These are phyloP conservation scores for Phaeosphaeriaceae sp. DNA, from an alignment of 2,329 filamentous ascomycete species.

Conservation along the genomic window DNA sequence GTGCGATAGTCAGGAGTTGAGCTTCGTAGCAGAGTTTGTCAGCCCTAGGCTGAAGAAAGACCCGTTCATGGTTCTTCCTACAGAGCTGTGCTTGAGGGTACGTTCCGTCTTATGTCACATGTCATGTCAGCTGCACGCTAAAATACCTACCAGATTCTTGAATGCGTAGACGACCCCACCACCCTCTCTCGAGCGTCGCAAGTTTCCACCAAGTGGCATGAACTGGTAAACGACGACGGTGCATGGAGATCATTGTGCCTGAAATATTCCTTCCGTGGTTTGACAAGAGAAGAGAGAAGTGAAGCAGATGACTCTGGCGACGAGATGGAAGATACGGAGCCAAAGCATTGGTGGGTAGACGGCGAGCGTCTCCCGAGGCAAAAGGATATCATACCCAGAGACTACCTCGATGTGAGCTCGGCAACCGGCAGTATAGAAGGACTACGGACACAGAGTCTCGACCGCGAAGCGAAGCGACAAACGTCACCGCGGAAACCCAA, in stretches of 20 bases:
- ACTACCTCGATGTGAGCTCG: conserved; percentile 34
- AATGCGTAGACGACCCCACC: conserved; percentile 96
- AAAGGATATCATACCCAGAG: conserved; percentile 33
- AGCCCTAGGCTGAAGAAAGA: conserved; percentile 94
- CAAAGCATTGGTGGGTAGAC: conserved; percentile 33
- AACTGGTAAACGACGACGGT: conserved; percentile 93
- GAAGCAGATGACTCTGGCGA: conserved; percentile 34
- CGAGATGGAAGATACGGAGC: conserved; percentile 34
- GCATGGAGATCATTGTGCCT: conserved; percentile 98
- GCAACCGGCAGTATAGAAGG: conserved; percentile 56
- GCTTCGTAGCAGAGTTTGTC: conserved; percentile 95
- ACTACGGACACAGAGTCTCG: conserved; percentile 62
- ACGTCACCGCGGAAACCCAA: conserved; percentile 58
- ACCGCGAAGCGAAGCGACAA: conserved; percentile 54
- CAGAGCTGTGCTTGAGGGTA: conserved; percentile 90
- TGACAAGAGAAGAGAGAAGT: conserved; percentile 55
- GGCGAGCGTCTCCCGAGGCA: conserved; percentile 33
- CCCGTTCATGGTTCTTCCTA: conserved; percentile 88
- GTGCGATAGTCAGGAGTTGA: conserved; percentile 93
- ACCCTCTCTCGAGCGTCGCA: conserved; percentile 92
- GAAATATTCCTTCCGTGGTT: conserved; percentile 83
- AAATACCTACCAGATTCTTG: conserved; percentile 72
- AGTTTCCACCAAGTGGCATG: conserved; percentile 93
- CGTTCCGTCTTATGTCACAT: conserved; percentile 42
- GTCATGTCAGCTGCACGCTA: conserved; percentile 16